Conservation (phyloP, 2,329 filamentous ascomycete genomes). For the Knoxdaviesia capensis region DNA sequence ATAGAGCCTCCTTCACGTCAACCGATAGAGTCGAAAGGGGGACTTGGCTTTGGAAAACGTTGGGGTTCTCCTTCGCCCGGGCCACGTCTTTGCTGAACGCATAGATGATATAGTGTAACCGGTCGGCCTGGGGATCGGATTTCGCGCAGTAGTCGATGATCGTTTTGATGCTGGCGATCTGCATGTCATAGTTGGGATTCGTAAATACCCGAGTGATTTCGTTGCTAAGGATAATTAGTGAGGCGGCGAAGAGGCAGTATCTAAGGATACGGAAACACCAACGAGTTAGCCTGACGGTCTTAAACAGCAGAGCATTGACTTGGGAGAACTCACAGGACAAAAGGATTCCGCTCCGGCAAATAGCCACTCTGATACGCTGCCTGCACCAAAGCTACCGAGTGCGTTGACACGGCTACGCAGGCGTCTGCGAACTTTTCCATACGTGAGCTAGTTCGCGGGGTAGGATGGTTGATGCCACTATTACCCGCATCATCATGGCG, state of each 20-base stretch:
- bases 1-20: no score
- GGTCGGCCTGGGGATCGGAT: conserved; percentile 25
- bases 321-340: conserved; percentile 26
- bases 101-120: conserved; percentile 27
- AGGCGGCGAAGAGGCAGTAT: conserved; percentile 34
- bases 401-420: conserved; percentile 28
- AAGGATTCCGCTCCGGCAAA: conserved; percentile 31
- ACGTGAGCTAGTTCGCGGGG: conserved; percentile 10
- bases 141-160: conserved; percentile 28
- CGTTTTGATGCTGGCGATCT: conserved; percentile 20
- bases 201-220: conserved; percentile 30
- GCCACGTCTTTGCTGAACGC: conserved; percentile 23
- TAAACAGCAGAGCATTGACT: no score
- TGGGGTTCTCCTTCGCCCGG: no score
- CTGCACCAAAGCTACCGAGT: conserved; percentile 26
- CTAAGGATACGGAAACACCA: conserved; percentile 17
- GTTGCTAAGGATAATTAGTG: conserved; percentile 33
- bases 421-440: conserved; percentile 27
- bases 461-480: no score
- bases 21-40: no score
- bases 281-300: not conserved
- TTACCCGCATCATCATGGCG: no score
- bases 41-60: no score
- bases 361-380: conserved; percentile 21
- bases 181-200: conserved; percentile 18